Evolutionary conservation across 1,284 basidiomycete genomes (phyloP).

Genomic region (Stygiomarasmius scandens): DNA sequence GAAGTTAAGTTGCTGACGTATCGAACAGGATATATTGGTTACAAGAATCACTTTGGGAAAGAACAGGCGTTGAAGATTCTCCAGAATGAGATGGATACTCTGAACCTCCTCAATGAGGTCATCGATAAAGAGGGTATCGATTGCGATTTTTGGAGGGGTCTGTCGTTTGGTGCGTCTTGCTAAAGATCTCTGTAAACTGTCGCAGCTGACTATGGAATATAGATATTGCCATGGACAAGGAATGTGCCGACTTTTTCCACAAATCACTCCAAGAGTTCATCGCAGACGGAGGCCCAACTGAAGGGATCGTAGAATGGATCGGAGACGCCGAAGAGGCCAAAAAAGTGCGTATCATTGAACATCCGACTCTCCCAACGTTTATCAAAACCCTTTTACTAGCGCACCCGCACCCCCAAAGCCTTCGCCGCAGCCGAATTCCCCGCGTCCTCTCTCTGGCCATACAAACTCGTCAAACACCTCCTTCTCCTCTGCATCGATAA

Average conservation of each 20-base stretch:
- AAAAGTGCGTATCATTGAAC: slow-evolving; percentile 7
- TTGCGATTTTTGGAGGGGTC: slow-evolving; percentile 33
- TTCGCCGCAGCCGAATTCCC: slow-evolving; percentile 24
- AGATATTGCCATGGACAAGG: slow-evolving; percentile 28
- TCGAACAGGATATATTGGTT: slow-evolving; percentile 25
- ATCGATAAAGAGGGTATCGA: slow-evolving; percentile 29
- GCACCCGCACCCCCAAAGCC: slow-evolving; percentile 24
- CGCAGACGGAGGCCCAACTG: slow-evolving; percentile 26
- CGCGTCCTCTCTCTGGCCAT: slow-evolving; percentile 28
- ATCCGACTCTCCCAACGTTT: neutral
- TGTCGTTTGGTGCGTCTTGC: slow-evolving; percentile 19
- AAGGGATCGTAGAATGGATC: slow-evolving; percentile 27
- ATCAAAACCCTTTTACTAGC: slow-evolving; percentile 5
- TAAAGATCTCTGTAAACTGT: too few species aligned
- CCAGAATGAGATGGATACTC: slow-evolving; percentile 31
- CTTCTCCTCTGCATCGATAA: slow-evolving; percentile 26
- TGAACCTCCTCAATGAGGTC: slow-evolving; percentile 24
- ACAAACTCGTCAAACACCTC: slow-evolving; percentile 28
- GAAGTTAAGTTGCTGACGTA: too few species aligned
- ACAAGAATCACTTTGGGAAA: slow-evolving; percentile 27
- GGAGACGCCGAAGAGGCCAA: slow-evolving; percentile 24
- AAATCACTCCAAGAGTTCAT: slow-evolving; percentile 24
- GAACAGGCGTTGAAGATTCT: slow-evolving; percentile 33
- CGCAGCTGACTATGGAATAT: neutral
- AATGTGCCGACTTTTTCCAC: slow-evolving; percentile 20